These are phyloP conservation scores for Stagonosporopsis chrysanthemi DNA, from an alignment of 2,329 filamentous ascomycete species.

Conservation along the genomic window DNA sequence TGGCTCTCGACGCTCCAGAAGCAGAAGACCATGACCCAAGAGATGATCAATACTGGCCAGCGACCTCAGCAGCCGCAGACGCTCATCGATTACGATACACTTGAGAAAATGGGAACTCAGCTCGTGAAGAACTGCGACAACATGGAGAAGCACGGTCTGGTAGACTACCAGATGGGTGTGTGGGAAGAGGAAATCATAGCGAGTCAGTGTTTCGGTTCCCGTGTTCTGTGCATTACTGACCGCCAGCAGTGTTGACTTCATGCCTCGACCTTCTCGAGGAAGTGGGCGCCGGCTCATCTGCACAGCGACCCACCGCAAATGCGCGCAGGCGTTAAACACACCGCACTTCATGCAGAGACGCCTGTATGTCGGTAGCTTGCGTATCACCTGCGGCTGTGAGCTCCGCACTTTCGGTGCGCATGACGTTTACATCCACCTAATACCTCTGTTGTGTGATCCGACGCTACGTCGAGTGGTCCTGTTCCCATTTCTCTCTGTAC, in stretches of 20 bases:
- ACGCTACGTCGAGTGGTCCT: conserved; percentile 9
- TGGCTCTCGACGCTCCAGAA: conserved; percentile 86
- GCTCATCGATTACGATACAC: conserved; percentile 70
- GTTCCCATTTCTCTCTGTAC: conserved; percentile 37
- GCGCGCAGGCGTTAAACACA: conserved; percentile 44
- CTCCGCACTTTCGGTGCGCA: conserved; percentile 9
- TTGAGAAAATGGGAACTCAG: conserved; percentile 83
- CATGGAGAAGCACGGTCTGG: conserved; percentile 88
- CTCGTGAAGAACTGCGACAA: conserved; percentile 83
- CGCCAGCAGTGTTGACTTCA: conserved; percentile 57
- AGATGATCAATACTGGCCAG: conserved; percentile 65
- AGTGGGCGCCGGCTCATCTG: conserved; percentile 41
- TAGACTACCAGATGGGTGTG: conserved; percentile 97
- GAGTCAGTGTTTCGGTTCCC: conserved; percentile 63
- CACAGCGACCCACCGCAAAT: conserved; percentile 42
- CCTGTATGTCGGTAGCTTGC: conserved; percentile 7
- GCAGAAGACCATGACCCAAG: conserved; percentile 76
- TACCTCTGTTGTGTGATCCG: conserved; percentile 12
- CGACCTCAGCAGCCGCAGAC: conserved; percentile 66
- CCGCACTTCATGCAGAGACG: neutral
- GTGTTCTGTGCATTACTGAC: conserved; percentile 17
- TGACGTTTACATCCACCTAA: conserved; percentile 23
- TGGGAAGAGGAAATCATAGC: conserved; percentile 92
- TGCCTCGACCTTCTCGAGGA: conserved; percentile 63
- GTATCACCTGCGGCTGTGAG: conserved; percentile 24